Evolutionary conservation across 371 early-diverging fungal species (phyloP), one percentile per base, ranked within the genome.

Genomic region (Umbelopsis sp.): DNA sequence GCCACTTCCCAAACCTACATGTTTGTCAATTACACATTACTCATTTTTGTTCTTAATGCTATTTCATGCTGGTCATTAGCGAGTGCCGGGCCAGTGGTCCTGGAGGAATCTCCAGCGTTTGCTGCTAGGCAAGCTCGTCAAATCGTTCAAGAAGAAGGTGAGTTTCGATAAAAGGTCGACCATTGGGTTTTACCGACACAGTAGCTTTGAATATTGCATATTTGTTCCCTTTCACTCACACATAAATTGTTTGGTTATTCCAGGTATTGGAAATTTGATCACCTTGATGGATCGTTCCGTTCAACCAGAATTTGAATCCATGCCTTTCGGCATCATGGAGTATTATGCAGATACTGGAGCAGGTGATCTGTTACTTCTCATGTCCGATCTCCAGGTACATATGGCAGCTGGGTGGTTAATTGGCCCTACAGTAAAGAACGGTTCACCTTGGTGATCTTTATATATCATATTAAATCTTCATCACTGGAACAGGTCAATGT

Each of bases 311-410:
- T 64, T 74, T 46, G 69, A 63, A 57, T 70, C 72, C 63, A 70
- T 14, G 7, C 87, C 87, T 16, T 86, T 87, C 67, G 86, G 84
- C 63, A 76, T 83, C 62, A 76, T 87, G 82, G 86, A 87, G 45
- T 87, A 84, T 64, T 87, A 81, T 65, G 76, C 79, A 46, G 84
- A 84, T 63, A 74, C 76, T 20, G 64, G 74, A 4, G 70, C 71
- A 20, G 86, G 87, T 52, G 75, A 80, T 71, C 76, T 81, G 38
- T 51, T 83, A 50, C 63, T 85, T 67, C 75, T 81, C 46, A 75
- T 87, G 71, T 76, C 79, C 1, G 69, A 80, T 63, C 67, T 83
- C 41, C 77, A 83, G 73, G 71, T 78, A 73, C 71, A 70, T 67
- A 50, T 71, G n/a, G 41, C 41, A 7, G 41, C 2, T 41, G 7